These are phyloP conservation scores for Cantharellus cinnabarinus DNA, from an alignment of 768 basidiomycete genomes.

Conservation along the genomic window DNA sequence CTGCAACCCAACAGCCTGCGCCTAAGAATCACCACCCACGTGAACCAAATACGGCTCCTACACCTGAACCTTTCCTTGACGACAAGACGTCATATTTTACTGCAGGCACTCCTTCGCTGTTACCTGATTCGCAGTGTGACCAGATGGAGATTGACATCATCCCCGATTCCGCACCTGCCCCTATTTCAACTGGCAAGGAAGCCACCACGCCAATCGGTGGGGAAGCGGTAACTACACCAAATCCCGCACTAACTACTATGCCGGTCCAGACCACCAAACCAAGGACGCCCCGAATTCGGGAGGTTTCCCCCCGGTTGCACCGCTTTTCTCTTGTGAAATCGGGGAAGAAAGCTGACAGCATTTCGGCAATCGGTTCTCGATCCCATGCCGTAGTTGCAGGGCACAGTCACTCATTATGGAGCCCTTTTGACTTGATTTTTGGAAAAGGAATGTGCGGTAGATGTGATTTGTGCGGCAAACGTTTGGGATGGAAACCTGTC, in stretches of 20 bases:
- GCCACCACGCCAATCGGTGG: background rate
- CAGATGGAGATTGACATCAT: background rate
- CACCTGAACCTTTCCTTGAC: conserved; percentile 13
- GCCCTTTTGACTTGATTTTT: conserved; percentile 54
- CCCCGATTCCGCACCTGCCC: background rate
- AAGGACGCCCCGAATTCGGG: background rate
- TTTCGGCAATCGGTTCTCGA: conserved; percentile 9
- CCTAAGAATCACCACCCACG: background rate
- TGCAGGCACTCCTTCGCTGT: conserved; percentile 28
- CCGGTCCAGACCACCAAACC: background rate
- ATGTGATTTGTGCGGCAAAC: conserved; percentile 66
- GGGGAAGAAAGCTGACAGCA: conserved; percentile 18
- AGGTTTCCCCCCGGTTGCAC: conserved; percentile 40
- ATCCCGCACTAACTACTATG: background rate
- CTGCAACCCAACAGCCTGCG: background rate
- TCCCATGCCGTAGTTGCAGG: conserved; percentile 15
- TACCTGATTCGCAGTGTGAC: background rate
- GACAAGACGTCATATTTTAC: conserved; percentile 42
- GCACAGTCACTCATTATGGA: conserved; percentile 27
- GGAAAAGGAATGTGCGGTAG: conserved; percentile 42
- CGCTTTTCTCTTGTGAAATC: conserved; percentile 78
- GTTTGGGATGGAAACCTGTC: conserved; percentile 70
- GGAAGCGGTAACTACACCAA: background rate
- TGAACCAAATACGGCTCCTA: background rate
- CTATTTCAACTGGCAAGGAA: background rate